Base-by-base conservation (phyloP, 805 yeast species). In the Debaryomyces tyrocola region DNA sequence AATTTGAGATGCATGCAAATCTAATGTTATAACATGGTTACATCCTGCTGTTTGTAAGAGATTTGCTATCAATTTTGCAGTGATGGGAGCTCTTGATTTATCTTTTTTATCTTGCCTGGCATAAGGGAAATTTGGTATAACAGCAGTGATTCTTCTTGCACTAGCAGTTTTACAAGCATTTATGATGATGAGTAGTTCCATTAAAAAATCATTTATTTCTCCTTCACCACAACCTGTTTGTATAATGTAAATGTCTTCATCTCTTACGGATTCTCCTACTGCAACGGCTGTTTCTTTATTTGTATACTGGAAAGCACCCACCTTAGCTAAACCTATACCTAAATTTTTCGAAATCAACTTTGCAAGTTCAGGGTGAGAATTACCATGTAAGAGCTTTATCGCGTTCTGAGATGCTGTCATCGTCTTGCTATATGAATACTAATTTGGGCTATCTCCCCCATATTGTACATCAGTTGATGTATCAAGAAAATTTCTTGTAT, bases 91-190 rank as follows among this genome's bases (percentile, higher is more conserved):
- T 64, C 95, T 77, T 44, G 87, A 80, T 62, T 87, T 87, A 63
- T 87, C 95, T 68, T 87, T 87, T 63, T 89, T 78, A 63, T 87
- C 95, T 65, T 87, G 95, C 72, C 95, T 80, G n/a, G 94, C 94
- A 56, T 87, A 87, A 9, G 91, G 91, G 66, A 85, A 87, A 62
- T 83, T 86, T 44, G 95, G 94, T 53, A 87, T 78, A 14, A 87
- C 87, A 6, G 88, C 94, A 2, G 92, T 86, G 62, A 87, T 84
- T 62, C 90, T 78, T 62, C 94, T 78, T 15, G 92, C 94, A 44
- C 89, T 82, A 8, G 94, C 94, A 2, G 87, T 84, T 58, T 84
- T 83, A 65, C 92, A 87, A 14, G 94, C 92, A 59, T 85, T 84
- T 52, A 87, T 85, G 83, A 86, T 84, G 59, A 87, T 84, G 53